Evolutionary conservation across 2,329 filamentous ascomycete species (phyloP), one percentile per base, ranked within the genome.

Genomic region (Lizonia empirigonia): DNA sequence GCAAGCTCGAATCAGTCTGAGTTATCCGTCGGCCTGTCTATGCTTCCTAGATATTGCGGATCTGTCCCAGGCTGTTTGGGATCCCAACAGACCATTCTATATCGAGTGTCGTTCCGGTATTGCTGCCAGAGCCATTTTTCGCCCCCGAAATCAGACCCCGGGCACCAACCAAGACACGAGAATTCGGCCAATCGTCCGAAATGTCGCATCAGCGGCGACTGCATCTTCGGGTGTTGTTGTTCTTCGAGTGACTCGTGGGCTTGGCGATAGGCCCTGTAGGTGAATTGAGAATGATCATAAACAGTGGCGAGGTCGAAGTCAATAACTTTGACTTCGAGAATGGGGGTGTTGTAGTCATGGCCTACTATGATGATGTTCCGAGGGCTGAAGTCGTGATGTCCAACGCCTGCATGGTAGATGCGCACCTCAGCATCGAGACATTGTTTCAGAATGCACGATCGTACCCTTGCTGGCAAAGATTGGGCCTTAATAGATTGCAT

Each of bases 341-440:
- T 19, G 4, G 19, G 1, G 1, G 19, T 23, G 1, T 24, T 12
- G 32, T 41, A 20, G 1, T 15, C 22, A 22, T 20, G 7, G 4
- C 40, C 49, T 5, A 29, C 10, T 7, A 58, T 1, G 10, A 59
- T 56, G 27, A 56, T 37, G 16, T 59, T 59, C 15, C 56, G 53
- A 3, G 56, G 50, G 4, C 30, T 27, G 2, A 51, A 34, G 9
- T 59, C 53, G 24, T 35, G 15, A 18, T 59, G 53, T 1, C 35
- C 1, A 7, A 59, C 19, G 2, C 44, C 53, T 1, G 53, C 37
- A 10, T 46, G 18, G 13, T 16, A 29, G 7, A 56, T 24, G 18
- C 50, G 50, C 13, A 22, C 16, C 1, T 36, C 15, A 4, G 41
- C 32, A 9, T 44, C 16, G 12, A 44, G 15, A 15, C 16, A 36